Base-by-base conservation (phyloP, 441 rosid species). In the Adansonia madagascariensis region DNA sequence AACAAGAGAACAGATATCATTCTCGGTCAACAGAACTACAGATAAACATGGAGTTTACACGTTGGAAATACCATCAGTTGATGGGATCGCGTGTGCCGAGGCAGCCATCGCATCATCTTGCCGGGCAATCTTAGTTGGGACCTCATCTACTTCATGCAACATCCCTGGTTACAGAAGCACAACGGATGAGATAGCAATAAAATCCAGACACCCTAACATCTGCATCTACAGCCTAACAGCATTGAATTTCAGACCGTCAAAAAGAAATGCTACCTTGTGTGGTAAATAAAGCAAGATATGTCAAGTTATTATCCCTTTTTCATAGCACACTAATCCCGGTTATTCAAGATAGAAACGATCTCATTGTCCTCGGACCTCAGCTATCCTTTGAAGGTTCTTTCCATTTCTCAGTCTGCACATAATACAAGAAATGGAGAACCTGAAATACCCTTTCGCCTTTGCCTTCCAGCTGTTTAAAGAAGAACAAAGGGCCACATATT, bases 11-110 rank as follows among this genome's bases (percentile, higher is more conserved):
- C 86, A 81, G 76, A 61, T 95, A 62, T 74, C 88, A 59, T 88
- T 95, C 84, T 88, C 97, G 56, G 94, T 89, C 79, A 95, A 92
- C 86, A 91, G 98, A 82, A 94, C 92, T 44, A 95, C 98, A 56
- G 88, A 95, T 75, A 88, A 85, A 77, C 52, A 78, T 44, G 99
- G 99, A 68, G 69, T 94, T 15, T 95, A 94, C 88, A 90, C 83
- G 81, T 76, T 94, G 52, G 88, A 88, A 60, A 84, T 94, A 60
- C 93, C 97, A 1, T 84, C 97, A 18, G 85, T 95, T 35, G 95
- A 91, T 41, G 97, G 93, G 70, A 82, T 92, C 65, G 80, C 65
- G 71, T 94, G 99, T 69, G 91, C 92, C 5, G 90, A 86, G 62
- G 95, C 92, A 7, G 84, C 81, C 76, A 79, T 94, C n/a, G 90